Evolutionary conservation across 2,329 filamentous ascomycete species (phyloP), one percentile per base, ranked within the genome.

Genomic region (Clonostachys rosea): DNA sequence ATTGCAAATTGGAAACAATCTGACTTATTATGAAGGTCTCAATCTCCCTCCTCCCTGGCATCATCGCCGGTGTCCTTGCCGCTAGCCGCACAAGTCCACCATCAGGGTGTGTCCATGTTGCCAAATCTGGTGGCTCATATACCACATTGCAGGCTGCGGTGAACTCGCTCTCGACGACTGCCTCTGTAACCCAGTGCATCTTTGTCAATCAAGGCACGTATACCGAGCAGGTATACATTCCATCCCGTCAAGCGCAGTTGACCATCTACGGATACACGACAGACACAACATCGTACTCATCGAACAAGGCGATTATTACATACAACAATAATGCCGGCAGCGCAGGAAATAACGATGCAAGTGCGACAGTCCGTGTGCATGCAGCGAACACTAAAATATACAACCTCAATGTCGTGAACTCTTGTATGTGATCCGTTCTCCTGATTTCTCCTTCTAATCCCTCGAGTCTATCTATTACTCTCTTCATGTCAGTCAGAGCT

Each of bases 181-280:
- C 71, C 7, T 70, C 73, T 2, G 53, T 63, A 2, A 68, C 68
- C 2, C 78, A 83, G 49, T 78, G 74, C 56, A 81, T 87, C 63
- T 86, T 86, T 66, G 78, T 87, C 61, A 81, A 77, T 35, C 84
- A 86, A 64, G 42, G 81, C 3, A 82, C 75, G 16, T 84, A 83
- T 66, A 66, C 64, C 18, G 79, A 83, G 59, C 80, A 83, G 54
- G 78, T 84, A 30, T 74, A 73, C 52, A 69, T 83, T 40, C 62
- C 70, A 10, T 56, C 61, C 2, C 68, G 74, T 43, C 66, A 65
- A 9, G 75, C 73, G 4, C 63, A 71, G n/a, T 63, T 83, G 24
- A 76, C 73, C 33, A 72, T 84, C 52, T 81, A 79, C 56, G 83
- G 83, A 20, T 77, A 78, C 56, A 84, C 83, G 1, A 61, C 64